Evolutionary conservation across 495 filamentous ascomycete species (phyloP).

Genomic region (Aspergillus haitiensis): DNA sequence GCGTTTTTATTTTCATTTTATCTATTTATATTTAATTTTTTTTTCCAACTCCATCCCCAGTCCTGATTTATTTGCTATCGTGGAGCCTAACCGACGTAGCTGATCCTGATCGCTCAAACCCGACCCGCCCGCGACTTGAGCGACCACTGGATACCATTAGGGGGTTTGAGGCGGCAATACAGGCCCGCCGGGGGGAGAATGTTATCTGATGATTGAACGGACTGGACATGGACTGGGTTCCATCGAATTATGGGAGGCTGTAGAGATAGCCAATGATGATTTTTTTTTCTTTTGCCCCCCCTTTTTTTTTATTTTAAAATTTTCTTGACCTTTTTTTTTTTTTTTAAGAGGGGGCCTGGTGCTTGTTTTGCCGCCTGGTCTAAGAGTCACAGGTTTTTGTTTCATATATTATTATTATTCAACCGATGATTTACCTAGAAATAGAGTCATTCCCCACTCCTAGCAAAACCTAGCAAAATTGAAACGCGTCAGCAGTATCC

Average conservation of each 20-base stretch:
- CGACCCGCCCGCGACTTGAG: slow-evolving; percentile 83
- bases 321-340: not conserved
- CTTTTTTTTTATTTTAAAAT: too few relatives aligned
- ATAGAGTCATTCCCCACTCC: slow-evolving; percentile 16
- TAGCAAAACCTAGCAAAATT: not conserved
- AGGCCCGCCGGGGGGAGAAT: slow-evolving; percentile 45
- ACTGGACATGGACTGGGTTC: not conserved
- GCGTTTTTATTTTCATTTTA: slow-evolving; percentile 25
- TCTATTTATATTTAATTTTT: not conserved
- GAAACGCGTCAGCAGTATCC: slow-evolving; percentile 11
- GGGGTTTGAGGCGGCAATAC: slow-evolving; percentile 87
- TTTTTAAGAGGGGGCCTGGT: not conserved
- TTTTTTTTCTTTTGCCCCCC: not conserved
- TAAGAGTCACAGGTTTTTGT: too few relatives aligned
- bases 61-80: not conserved
- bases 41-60: not conserved
- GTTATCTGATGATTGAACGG: not conserved
- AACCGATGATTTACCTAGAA: slow-evolving; percentile 8
- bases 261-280: not conserved
- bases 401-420: not conserved
- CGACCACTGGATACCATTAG: slow-evolving; percentile 91
- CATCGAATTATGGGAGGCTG: not conserved
- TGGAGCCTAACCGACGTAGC: slow-evolving; percentile 41
- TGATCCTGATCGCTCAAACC: slow-evolving; percentile 50
- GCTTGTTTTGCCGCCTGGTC: not conserved